Percentiles rank a stretch among this genome's conserved stretches.
phyloP scores from a whole-genome alignment of 805 yeast species.

The Lipomyces orientalis region DNA sequence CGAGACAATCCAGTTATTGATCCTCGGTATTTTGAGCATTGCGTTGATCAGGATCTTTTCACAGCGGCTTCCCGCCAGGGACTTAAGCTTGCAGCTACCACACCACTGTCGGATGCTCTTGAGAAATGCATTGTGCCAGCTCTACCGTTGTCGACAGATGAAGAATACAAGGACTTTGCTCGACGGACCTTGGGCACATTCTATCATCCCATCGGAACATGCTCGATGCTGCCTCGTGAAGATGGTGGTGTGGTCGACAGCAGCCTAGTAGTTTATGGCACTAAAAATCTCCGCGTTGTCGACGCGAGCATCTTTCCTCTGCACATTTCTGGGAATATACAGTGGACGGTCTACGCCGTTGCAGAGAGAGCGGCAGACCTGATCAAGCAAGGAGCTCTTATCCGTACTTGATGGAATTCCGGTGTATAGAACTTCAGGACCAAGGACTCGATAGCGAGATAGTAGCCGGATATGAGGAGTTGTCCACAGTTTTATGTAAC shows the following conservation, averaged over 20 bases:
- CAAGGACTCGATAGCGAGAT: too few species aligned
- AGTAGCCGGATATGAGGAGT: too few species aligned
- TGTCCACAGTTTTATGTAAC: too few species aligned
- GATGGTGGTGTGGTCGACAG: constrained; percentile 7
- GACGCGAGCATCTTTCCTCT: constrained; percentile 46
- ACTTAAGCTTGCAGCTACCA: background rate
- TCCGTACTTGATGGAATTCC: too few species aligned
- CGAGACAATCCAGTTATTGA: constrained; percentile 1
- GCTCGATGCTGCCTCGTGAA: constrained; percentile 4
- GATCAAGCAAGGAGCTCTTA: too few species aligned
- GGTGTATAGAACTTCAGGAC: too few species aligned
- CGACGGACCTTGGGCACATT: constrained; percentile 3
- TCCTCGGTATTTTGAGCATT: constrained; percentile 1
- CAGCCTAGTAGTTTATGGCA: constrained; percentile 43
- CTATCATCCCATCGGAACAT: constrained; percentile 9
- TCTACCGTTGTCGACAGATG: constrained; percentile 3
- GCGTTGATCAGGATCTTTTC: background rate
- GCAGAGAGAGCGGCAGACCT: constrained; percentile 4
- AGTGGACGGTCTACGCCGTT: background rate
- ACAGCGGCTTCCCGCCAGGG: background rate
- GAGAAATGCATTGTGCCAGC: constrained; percentile 1
- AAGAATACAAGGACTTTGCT: constrained; percentile 1
- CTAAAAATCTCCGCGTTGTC: constrained; percentile 43
- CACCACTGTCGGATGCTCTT: constrained; percentile 3
- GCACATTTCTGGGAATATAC: background rate